These are phyloP conservation scores for Teratosphaeria gauchensis DNA, from an alignment of 2,329 filamentous ascomycete genomes.

Conservation along the genomic window DNA sequence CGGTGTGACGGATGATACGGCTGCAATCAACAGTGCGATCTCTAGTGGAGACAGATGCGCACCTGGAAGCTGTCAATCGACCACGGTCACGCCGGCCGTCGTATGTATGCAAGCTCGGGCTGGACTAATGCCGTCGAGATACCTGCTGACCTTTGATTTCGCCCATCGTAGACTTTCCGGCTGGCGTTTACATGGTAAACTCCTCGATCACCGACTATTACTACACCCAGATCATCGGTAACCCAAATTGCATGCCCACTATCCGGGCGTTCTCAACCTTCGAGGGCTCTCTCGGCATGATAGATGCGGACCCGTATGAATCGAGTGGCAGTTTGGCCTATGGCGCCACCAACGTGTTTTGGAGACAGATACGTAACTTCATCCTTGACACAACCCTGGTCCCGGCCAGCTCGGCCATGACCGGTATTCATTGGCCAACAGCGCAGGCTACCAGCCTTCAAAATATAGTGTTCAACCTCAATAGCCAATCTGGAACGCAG, in stretches of 20 bases:
- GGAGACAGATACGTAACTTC: slow-evolving; percentile 55
- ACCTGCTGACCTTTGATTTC: slow-evolving; percentile 22
- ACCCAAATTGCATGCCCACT: slow-evolving; percentile 47
- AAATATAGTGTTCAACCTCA: slow-evolving; percentile 37
- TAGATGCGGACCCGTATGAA: slow-evolving; percentile 48
- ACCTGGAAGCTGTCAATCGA: slow-evolving; percentile 31
- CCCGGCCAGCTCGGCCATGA: slow-evolving; percentile 31
- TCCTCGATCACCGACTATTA: slow-evolving; percentile 52
- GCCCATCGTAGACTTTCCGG: slow-evolving; percentile 14
- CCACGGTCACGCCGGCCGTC: slow-evolving; percentile 44
- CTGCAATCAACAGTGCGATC: slow-evolving; percentile 42
- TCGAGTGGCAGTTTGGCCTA: slow-evolving; percentile 26
- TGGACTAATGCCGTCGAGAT: slow-evolving; percentile 16
- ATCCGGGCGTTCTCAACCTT: slow-evolving; percentile 47
- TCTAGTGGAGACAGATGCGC: slow-evolving; percentile 32
- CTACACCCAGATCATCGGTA: slow-evolving; percentile 53
- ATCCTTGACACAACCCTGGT: slow-evolving; percentile 50
- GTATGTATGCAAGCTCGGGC: slow-evolving; percentile 28
- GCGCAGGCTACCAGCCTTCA: slow-evolving; percentile 38
- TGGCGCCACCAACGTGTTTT: slow-evolving; percentile 52
- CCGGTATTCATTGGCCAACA: slow-evolving; percentile 38
- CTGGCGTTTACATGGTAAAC: slow-evolving; percentile 49
- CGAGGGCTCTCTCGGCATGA: slow-evolving; percentile 34
- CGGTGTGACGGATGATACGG: slow-evolving; percentile 46
- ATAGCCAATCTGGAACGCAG: slow-evolving; percentile 36